phyloP scores from a whole-genome alignment of 306 rosid genomes.

The Cicer cuneatum region DNA sequence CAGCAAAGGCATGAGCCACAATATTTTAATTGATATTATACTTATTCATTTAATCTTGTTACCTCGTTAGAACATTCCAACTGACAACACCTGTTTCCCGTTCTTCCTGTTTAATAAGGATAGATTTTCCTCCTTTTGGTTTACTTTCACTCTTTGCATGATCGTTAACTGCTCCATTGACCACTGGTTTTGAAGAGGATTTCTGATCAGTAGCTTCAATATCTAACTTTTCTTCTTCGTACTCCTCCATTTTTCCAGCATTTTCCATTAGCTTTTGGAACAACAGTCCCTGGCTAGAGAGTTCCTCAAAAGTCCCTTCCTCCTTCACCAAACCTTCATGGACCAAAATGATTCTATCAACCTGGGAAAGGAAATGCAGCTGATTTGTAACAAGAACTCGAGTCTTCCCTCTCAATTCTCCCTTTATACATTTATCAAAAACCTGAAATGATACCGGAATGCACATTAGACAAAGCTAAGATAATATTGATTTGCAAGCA shows the following conservation, averaged over 20 bases:
- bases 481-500: slow-evolving; percentile 32
- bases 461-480: slow-evolving; percentile 33
- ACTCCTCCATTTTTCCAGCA: slow-evolving; percentile 89
- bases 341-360: slow-evolving; percentile 79
- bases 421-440: slow-evolving; percentile 86
- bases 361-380: slow-evolving; percentile 93
- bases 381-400: slow-evolving; percentile 96
- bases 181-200: slow-evolving; percentile 51
- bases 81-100: slow-evolving; percentile 91
- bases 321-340: slow-evolving; percentile 77
- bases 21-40: slow-evolving; percentile 26
- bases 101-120: slow-evolving; percentile 87
- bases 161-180: slow-evolving; percentile 50
- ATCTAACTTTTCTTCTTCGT: slow-evolving; percentile 54
- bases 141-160: slow-evolving; percentile 48
- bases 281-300: slow-evolving; percentile 62
- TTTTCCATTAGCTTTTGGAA: slow-evolving; percentile 95
- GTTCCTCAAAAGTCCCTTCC: slow-evolving; percentile 93
- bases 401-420: slow-evolving; percentile 84
- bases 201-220: slow-evolving; percentile 50
- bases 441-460: slow-evolving; percentile 54
- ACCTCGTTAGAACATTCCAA: slow-evolving; percentile 77
- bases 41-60: slow-evolving; percentile 34
- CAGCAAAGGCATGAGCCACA: slow-evolving; percentile 17
- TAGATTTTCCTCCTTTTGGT: slow-evolving; percentile 68